Percentiles rank a stretch among this genome's conserved stretches.
These are phyloP conservation scores for Pittosporum tobira DNA, from an alignment of 129 eudicot genomes.

Conservation along the genomic window DNA sequence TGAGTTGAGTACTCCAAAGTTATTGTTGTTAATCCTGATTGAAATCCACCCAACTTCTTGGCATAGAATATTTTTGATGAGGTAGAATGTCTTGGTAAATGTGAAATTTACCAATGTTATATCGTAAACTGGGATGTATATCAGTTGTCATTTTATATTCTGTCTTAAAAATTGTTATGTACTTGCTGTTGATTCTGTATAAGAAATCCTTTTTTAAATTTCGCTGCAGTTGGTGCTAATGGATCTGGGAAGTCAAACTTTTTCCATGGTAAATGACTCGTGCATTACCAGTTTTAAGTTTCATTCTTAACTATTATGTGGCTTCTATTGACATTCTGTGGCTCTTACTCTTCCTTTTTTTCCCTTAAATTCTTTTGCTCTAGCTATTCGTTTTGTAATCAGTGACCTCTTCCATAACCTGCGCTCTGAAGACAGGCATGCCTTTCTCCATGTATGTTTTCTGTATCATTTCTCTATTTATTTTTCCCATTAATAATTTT, in stretches of 20 bases:
- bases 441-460: constrained; percentile 91
- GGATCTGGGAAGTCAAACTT: constrained; percentile 98
- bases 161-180: constrained; percentile 1
- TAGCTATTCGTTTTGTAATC: constrained; percentile 94
- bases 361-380: not conserved
- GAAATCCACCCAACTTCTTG: not conserved
- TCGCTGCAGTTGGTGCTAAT: constrained; percentile 93
- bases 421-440: constrained; percentile 89
- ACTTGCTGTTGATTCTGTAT: constrained; percentile 1
- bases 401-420: constrained; percentile 93
- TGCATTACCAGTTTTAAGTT: not conserved
- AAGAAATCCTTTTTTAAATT: not conserved
- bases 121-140: not conserved
- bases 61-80: not conserved
- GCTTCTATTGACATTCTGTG: constrained; percentile 10
- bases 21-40: not conserved
- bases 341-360: not conserved
- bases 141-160: not conserved
- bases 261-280: constrained; percentile 58
- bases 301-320: not conserved
- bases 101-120: not conserved
- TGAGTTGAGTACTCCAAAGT: no score
- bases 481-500: not conserved
- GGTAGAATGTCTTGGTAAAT: not conserved
- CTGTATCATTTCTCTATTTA: not conserved